Base-by-base conservation (phyloP, 805 yeast genomes). In the Kazachstania taianensis region DNA sequence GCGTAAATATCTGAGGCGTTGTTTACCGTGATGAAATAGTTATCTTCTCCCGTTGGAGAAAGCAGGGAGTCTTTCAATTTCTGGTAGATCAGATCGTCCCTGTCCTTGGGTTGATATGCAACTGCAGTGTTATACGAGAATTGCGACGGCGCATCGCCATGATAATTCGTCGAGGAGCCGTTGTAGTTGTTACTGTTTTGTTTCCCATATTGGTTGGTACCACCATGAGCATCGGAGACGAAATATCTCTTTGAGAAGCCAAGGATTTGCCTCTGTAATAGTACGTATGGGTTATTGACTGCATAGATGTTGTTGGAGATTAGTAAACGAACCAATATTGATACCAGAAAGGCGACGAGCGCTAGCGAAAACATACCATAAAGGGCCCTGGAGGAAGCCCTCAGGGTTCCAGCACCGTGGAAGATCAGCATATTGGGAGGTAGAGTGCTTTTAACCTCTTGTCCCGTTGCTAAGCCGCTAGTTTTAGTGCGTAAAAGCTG, bases 31-130 rank as follows among this genome's bases (percentile, higher is more conserved):
- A 77, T 64, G 39, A 81, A 74, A 47, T 67, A 75, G 51, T 78
- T 81, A 51, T 82, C 94, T 51, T 82, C 94, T 4, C 94, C 94
- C 2, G 84, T 69, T 5, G 82, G 75, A 5, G 86, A 80, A 4
- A 65, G 63, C 7, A 62, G 38, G 12, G 52, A 48, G 19, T 49
- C 49, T 49, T 57, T 42, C 28, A 58, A 48, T 34, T 55, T 47
- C 17, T 41, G 55, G 44, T 43, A 75, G 57, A 41, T 65, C 41
- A 55, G 70, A 39, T 71, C 69, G 33, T 69, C 75, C 37, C 92
- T 61, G 48, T 75, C 78, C 51, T 82, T 82, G 4, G 92, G 83
- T 50, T 76, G 81, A 52, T 67, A 82, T 1, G 86, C 81, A 13
- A 81, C 82, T 0, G 84, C 73, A 10, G 77, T 63, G 23, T 72